phyloP scores from a whole-genome alignment of 805 yeast species.

The Metschnikowia corniflorae region DNA sequence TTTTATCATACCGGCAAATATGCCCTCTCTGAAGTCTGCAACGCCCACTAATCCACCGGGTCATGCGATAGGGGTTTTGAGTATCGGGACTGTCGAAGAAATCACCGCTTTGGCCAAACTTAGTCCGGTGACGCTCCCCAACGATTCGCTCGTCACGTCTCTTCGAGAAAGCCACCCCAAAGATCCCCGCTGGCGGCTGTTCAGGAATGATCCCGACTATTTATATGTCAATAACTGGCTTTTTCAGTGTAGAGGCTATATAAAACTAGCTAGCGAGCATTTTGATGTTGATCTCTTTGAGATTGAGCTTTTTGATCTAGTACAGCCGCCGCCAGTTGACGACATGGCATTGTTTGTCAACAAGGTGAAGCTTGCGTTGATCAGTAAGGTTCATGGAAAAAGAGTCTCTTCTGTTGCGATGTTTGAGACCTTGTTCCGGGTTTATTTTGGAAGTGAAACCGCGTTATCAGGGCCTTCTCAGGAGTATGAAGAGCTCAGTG shows the following conservation, averaged over 20 bases:
- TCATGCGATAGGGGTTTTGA: slow-evolving; percentile 14
- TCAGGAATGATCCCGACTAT: slow-evolving; percentile 20
- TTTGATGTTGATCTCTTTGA: slow-evolving; percentile 60
- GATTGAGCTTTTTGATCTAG: slow-evolving; percentile 49
- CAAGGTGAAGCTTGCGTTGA: slow-evolving; percentile 41
- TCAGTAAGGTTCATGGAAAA: slow-evolving; percentile 39
- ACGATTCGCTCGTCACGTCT: slow-evolving; percentile 13
- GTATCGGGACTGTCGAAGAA: slow-evolving; percentile 16
- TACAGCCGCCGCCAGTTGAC: slow-evolving; percentile 32
- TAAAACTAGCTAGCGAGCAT: slow-evolving; percentile 47
- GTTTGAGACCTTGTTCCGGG: slow-evolving; percentile 33
- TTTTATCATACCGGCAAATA: background rate
- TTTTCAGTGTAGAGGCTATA: slow-evolving; percentile 47
- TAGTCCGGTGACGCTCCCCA: slow-evolving; percentile 15
- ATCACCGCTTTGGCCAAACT: slow-evolving; percentile 14
- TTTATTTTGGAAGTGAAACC: slow-evolving; percentile 33
- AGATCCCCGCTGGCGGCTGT: slow-evolving; percentile 17
- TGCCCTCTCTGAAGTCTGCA: slow-evolving; percentile 11
- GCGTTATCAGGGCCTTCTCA: slow-evolving; percentile 27
- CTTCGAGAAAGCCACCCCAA: slow-evolving; percentile 15
- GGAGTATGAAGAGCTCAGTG: slow-evolving; percentile 21
- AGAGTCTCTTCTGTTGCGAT: slow-evolving; percentile 25
- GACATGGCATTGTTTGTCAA: slow-evolving; percentile 36
- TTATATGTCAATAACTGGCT: slow-evolving; percentile 51
- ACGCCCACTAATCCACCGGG: slow-evolving; percentile 15